phyloP scores from a whole-genome alignment of 2,329 filamentous ascomycete species.

The Endoconidiophora laricicola region DNA sequence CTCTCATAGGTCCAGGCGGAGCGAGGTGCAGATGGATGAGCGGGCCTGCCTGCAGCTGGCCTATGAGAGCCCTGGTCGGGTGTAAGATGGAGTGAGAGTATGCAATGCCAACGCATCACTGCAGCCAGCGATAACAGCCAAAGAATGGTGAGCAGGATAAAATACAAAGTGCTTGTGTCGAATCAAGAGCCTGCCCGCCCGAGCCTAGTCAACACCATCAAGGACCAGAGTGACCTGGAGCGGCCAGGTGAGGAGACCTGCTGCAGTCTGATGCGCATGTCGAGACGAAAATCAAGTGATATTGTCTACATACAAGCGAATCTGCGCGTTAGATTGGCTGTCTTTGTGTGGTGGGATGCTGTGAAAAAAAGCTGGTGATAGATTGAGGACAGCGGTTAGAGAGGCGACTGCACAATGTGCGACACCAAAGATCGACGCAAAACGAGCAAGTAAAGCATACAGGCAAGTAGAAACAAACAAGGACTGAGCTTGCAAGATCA shows the following conservation, averaged over 20 bases:
- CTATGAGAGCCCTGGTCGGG: conserved; percentile 12
- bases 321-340: background rate
- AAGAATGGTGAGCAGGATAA: background rate
- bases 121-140: conserved; percentile 10
- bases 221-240: no score
- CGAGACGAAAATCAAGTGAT: background rate
- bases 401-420: background rate
- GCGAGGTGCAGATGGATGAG: conserved; percentile 5
- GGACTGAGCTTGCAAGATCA: no score
- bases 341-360: background rate
- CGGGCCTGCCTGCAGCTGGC: conserved; percentile 9
- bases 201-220: background rate
- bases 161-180: background rate
- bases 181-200: conserved; percentile 10
- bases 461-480: no score
- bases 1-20: conserved; percentile 10
- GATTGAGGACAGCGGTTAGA: background rate
- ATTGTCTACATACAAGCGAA: background rate
- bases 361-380: background rate
- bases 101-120: conserved; percentile 14
- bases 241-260: no score
- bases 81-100: conserved; percentile 11
- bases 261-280: no score
- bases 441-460: background rate
- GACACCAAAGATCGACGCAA: background rate